Evolutionary conservation across 257 asterid species (phyloP).

Genomic region (Solanum ossicruentum): DNA sequence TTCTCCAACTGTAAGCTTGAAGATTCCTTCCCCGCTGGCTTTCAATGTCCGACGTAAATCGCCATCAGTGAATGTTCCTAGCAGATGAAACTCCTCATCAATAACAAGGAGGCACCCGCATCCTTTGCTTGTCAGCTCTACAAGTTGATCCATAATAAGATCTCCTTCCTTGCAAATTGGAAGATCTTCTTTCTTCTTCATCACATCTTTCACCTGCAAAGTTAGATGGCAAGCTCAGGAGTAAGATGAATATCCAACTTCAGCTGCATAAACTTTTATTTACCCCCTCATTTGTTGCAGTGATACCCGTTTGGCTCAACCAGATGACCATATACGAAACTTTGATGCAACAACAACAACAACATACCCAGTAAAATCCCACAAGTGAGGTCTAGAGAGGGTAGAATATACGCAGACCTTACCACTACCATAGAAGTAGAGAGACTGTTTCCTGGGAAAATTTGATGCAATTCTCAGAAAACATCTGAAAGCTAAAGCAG

Average conservation of each 20-base stretch:
- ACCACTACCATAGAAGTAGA: too few species aligned
- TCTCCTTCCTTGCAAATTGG: slow-evolving; percentile 78
- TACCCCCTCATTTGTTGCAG: neutral
- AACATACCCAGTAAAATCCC: too few species aligned
- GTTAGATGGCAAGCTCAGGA: neutral
- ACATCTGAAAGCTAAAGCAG: neutral
- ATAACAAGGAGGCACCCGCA: slow-evolving; percentile 90
- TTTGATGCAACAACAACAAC: neutral
- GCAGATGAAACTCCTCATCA: slow-evolving; percentile 41
- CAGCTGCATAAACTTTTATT: neutral
- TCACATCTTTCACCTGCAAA: slow-evolving; percentile 78
- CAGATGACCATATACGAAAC: neutral
- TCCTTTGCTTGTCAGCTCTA: slow-evolving; percentile 85
- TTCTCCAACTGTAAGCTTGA: slow-evolving; percentile 88
- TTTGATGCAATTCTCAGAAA: neutral
- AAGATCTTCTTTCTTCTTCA: slow-evolving; percentile 77
- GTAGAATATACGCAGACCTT: too few species aligned
- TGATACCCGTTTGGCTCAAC: neutral
- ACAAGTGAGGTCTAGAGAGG: too few species aligned
- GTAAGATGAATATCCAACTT: neutral
- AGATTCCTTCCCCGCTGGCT: slow-evolving; percentile 83
- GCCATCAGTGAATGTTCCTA: slow-evolving; percentile 93
- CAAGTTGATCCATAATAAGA: slow-evolving; percentile 85
- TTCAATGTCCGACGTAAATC: slow-evolving; percentile 79
- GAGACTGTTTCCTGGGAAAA: too few species aligned